Base-by-base conservation (phyloP, 108 stramenopile species). In the Skeletonema marinoi region DNA sequence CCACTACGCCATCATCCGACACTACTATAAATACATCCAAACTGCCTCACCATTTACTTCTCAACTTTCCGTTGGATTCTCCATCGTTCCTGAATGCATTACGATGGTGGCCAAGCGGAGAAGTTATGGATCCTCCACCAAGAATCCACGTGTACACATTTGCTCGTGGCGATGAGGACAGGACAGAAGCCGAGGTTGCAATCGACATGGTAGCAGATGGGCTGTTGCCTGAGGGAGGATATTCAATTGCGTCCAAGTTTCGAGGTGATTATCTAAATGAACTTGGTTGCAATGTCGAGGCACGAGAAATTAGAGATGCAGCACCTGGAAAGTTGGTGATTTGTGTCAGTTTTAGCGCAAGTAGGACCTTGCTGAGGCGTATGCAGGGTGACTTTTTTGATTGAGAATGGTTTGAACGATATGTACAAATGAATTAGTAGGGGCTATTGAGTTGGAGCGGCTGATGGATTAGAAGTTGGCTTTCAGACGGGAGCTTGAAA, bases 321-420 rank as follows among this genome's bases (percentile, higher is more conserved):
- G 92, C 92, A 31, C 95, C 95, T 3, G 90, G 91, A 48, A 96
- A 96, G 78, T 71, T 90, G 32, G 92, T 96, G 1, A 80, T 92
- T 54, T 96, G 95, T 59, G 95, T 96, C 42, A 91, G 87, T 73
- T 96, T 96, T 65, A 77, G 68, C n/a, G 82, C 85, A 7, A 92
- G 92, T 16, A 68, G 87, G 9, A 70, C 78, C 51, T 72, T 95
- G 44, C 78, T 95, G 17, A 69, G 86, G 48, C 70, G 81, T 17
- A 93, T 95, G 89, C 93, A 95, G 66, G 91, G 93, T 14, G 89
- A 92, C 66, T 93, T 80, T 30, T 61, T 61, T 31, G 60, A 61
- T 33, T 61, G 60, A 61, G 12, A 30, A 39, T 64, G 32, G 6
- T 32, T 10, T 14, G 44, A 46, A 46, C 11, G 11, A 46, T 14